Base-by-base conservation (phyloP, 805 yeast species). In the Pichia scutulata region DNA sequence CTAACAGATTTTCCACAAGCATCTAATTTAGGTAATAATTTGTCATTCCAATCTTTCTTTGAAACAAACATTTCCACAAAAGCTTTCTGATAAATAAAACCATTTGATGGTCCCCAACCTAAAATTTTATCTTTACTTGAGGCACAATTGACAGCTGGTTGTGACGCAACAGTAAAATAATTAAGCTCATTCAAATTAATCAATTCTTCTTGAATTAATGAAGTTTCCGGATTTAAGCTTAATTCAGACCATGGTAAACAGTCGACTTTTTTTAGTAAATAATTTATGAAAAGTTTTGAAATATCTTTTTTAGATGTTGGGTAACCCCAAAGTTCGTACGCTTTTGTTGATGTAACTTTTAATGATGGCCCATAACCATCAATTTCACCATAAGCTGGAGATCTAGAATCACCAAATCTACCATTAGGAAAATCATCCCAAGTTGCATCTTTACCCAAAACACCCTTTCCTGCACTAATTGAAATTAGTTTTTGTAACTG, bases 341-440 rank as follows among this genome's bases (percentile, higher is more conserved):
- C 95, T 60, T 75, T 79, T 37, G 77, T 73, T 13, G 81, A 76
- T 8, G 84, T 77, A 5, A 88, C 82, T 61, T 90, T 90, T 60
- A 93, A 76, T 2, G 86, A 80, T 0, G 97, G 96, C 2, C 98
- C 98, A 65, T 92, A 93, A 28, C 98, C 98, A 65, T 90, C 97
- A 59, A 92, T 88, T 69, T 92, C 97, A 72, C 98, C 99, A 67
- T 86, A 92, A 1, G 98, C 98, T 19, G 97, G 97, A 33, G 96
- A 88, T 60, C 93, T 75, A 0, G 96, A 86, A 69, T 89, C 96
- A 70, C 97, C 95, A 66, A 88, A 89, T 70, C 98, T 77, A 63
- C 97, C 96, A 67, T 90, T 89, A 25, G 97, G 93, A 67, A 88
- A 90, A 62, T 90, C 98, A 71, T 90, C 98, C 98, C 98, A 90